These are phyloP conservation scores for Lactarius pseudohatsudake DNA, from an alignment of 768 basidiomycete genomes.

Conservation along the genomic window DNA sequence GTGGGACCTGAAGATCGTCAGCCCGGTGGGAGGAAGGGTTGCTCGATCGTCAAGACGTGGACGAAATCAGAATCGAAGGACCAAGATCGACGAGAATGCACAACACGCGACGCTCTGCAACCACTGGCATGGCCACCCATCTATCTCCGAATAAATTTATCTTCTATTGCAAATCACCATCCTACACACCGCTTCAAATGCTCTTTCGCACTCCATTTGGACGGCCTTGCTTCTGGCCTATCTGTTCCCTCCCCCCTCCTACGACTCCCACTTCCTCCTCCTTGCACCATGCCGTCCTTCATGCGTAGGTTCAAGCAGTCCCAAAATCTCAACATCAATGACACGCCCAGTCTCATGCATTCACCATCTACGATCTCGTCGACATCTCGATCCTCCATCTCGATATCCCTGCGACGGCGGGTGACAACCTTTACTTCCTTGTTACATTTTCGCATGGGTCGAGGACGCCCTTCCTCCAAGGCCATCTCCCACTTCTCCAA, in stretches of 20 bases:
- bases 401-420: neutral
- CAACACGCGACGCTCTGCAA: too few relatives aligned
- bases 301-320: neutral
- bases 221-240: neutral
- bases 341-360: conserved; percentile 12
- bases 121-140: neutral
- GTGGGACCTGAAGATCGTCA: neutral
- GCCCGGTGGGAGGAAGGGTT: neutral
- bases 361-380: conserved; percentile 20
- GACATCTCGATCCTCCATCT: conserved; percentile 11
- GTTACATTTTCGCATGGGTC: neutral
- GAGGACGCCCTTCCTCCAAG: conserved; percentile 13
- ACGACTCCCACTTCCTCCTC: neutral
- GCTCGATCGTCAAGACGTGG: neutral
- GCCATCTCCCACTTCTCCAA: conserved; percentile 6
- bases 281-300: too few relatives aligned
- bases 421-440: conserved; percentile 2
- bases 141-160: too few relatives aligned
- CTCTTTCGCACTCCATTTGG: neutral
- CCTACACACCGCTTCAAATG: neutral
- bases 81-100: neutral
- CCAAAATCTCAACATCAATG: too few relatives aligned
- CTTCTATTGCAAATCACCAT: neutral
- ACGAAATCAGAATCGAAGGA: neutral
- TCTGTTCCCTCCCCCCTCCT: neutral